Base-by-base conservation (phyloP, 345 rosid species). In the Eucalyptus cloeziana region DNA sequence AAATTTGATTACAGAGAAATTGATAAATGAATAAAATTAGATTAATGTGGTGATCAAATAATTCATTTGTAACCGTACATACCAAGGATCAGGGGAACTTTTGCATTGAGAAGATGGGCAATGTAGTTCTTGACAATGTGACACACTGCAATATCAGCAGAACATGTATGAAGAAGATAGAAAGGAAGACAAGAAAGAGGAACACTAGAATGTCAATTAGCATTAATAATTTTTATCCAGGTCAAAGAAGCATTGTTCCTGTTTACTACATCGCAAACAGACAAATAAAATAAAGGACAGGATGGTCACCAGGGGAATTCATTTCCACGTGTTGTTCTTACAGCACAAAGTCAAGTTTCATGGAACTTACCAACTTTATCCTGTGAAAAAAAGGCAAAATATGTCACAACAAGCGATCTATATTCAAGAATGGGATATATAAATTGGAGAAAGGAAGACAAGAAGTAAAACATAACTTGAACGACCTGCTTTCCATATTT, bases 101-200 rank as follows among this genome's bases (percentile, higher is more conserved):
- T 96, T 71, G 86, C 91, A 88, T 94, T 93, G 58, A 97, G 92
- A 89, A 93, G 92, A 89, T 93, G 94, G 85, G 99, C 97, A 86
- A 96, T 91, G 93, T 94, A 97, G 92, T 97, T 96, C 97, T 97
- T 97, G 93, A 93, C 99, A 89, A 97, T 94, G 94, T 96, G 99
- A 87, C 93, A 92, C 31, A 94, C 99, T 97, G 95, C 94, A 86
- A 33, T 64, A 54, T 54, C 25, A 92, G 88, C 62, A 79, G 49
- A 85, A 88, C 51, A 47, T 43, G 50, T 43, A 37, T 30, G 21
- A 85, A 51, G 44, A 88, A 86, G 62, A 86, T 10, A 45, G 56
- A 85, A 67, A 37, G 49, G 87, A 47, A 90, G 88, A 50, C 47
- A 43, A 69, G 88, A 90, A 50, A 31, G 15, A n/a, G 25, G 43